Base-by-base conservation (phyloP, 495 filamentous ascomycete species). In the Geoglossum glabrum region DNA sequence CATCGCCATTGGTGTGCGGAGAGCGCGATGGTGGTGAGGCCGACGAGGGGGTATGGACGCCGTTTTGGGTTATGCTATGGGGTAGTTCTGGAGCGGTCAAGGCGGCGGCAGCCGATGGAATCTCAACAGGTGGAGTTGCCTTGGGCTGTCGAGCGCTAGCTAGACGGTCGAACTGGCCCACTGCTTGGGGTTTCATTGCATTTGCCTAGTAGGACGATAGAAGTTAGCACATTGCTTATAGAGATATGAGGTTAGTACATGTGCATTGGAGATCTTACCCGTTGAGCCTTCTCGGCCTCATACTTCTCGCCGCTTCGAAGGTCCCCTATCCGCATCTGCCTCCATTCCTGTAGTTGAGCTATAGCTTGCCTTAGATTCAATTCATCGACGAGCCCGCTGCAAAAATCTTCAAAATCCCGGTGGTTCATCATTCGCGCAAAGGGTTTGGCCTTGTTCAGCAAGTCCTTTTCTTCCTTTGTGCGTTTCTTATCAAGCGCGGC, bases 341-440 rank as follows among this genome's bases (percentile, higher is more conserved):
- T 79, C 92, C 92, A 99, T 65, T 97, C 92, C 63, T 97, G 90
- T 4, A 99, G 74, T 64, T 96, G 92, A 3, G 75, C 55, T 57
- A 99, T 92, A 3, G 93, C 93, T 66, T 92, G 79, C 11, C 93
- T 81, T 4, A 99, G 73, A 61, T 93, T 92, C 56, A 87, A 82
- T 65, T 99, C 92, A 63, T 93, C 87, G 27, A 90, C 79, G 1
- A 99, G 71, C 0, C 84, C 87, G 43, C 84, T 79, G 64, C 82
- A 84, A 62, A 95, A 84, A 23, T 83, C 78, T 36, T 92, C 84
- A 65, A 93, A 97, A 66, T 99, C 93, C 45, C 79, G 73, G 62
- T 83, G 82, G 61, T 88, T 93, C 93, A 97, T 96, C 78, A 97
- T 90, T 27, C 92, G 80, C 25, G 89, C 92, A 60, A 97, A 92